Base-by-base conservation (phyloP, 768 basidiomycete genomes). In the Dacryopinax primogenitus region DNA sequence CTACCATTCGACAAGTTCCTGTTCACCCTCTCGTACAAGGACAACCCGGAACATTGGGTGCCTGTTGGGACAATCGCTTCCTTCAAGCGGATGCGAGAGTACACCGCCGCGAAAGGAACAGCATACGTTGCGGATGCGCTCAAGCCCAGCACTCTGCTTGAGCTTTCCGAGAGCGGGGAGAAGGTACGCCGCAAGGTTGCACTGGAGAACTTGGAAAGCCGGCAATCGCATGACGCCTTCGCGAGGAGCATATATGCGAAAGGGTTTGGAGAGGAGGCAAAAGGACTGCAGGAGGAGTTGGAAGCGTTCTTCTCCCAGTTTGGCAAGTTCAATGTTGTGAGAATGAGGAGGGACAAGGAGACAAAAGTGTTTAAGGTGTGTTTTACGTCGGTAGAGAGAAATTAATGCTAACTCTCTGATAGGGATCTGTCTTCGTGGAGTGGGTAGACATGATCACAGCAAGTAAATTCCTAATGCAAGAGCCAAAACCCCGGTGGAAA, bases 351-450 rank as follows among this genome's bases (percentile, higher is more conserved):
- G 21, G 77, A 78, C 32, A 88, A 90, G 63, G 81, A 86, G 62
- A 81, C 83, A 58, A 92, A 92, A 73, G 83, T 83, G 67, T 93
- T 95, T 82, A 97, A 97, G 84, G 93, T 88, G 28, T 63, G 79
- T 47, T 21, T 3, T 62, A 23, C 2, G 4, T 64, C 41, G 16
- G 15, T 12, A 3, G n/a, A 18, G 32, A 15, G 61, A 33, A 26
- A 21, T 44, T 34, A 16, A 21, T 33, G n/a, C 33, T 58, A 15
- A 65, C 47, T 33, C 15, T 35, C 23, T 16, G 1, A 7, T 67
- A 94, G 92, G 84, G 87, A 62, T 96, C 93, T 9, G 88, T 94
- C n/a, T 98, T 97, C 69, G 84, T 83, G 37, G 95, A 97, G 76
- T 98, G 90, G 72, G 78, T 83, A 26, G 84, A 90, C 68, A 81